These are phyloP conservation scores for Anisodus tanguticus DNA, from an alignment of 257 asterid species.

Conservation along the genomic window DNA sequence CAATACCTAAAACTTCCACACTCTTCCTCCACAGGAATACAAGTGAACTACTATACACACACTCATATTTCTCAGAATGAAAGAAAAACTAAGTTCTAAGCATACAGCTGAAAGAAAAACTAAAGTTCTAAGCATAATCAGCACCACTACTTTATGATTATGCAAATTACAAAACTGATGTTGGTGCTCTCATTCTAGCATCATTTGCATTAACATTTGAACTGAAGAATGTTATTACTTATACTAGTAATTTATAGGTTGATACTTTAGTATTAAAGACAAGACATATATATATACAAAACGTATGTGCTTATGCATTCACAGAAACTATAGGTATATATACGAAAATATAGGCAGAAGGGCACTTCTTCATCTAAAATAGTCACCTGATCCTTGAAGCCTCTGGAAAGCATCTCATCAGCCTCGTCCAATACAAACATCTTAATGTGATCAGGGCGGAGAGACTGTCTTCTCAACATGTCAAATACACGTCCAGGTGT, in stretches of 20 bases:
- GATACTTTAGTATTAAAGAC: neutral
- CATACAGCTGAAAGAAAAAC: no score
- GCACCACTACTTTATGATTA: neutral
- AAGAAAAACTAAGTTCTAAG: neutral
- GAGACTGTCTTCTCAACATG: conserved; percentile 36
- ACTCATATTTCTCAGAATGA: neutral
- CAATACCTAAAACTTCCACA: neutral
- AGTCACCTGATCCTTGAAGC: conserved; percentile 40
- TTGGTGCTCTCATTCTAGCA: neutral
- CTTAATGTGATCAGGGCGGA: conserved; percentile 32
- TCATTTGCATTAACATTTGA: neutral
- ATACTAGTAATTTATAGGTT: neutral
- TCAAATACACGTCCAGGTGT: conserved; percentile 40
- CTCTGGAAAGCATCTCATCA: conserved; percentile 39
- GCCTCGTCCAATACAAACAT: conserved; percentile 41
- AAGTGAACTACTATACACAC: neutral
- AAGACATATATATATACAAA: neutral
- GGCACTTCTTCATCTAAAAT: neutral
- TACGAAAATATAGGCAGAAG: neutral
- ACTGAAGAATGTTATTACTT: neutral
- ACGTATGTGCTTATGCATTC: neutral
- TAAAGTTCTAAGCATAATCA: neutral
- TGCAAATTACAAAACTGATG: neutral
- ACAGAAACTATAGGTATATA: neutral
- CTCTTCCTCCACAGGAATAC: neutral